These are phyloP conservation scores for Pseudopyricularia javanii DNA, from an alignment of 2,329 filamentous ascomycete species.

Conservation along the genomic window DNA sequence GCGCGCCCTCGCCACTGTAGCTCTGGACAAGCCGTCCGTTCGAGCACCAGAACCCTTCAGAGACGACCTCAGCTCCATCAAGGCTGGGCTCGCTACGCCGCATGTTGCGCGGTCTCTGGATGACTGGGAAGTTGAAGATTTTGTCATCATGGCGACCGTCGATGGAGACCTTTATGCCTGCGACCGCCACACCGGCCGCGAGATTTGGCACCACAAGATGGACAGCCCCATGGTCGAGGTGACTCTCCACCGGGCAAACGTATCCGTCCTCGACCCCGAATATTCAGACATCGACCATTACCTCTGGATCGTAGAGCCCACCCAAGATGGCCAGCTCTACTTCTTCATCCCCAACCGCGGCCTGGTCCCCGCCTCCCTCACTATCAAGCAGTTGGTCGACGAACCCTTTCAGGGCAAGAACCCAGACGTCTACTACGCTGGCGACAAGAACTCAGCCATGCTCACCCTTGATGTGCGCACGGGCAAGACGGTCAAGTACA, in stretches of 20 bases:
- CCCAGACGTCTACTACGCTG: conserved; percentile 75
- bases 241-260: conserved; percentile 62
- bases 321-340: conserved; percentile 74
- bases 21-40: conserved; percentile 81
- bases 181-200: conserved; percentile 73
- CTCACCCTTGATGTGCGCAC: conserved; percentile 82
- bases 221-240: conserved; percentile 87
- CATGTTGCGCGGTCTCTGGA: conserved; percentile 91
- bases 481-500: conserved; percentile 34
- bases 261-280: conserved; percentile 45
- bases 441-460: conserved; percentile 80
- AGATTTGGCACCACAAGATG: conserved; percentile 75
- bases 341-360: conserved; percentile 63
- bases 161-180: conserved; percentile 90
- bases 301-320: conserved; percentile 92
- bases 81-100: conserved; percentile 65
- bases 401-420: conserved; percentile 64
- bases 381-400: conserved; percentile 81
- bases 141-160: conserved; percentile 99
- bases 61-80: conserved; percentile 40
- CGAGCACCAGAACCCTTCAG: conserved; percentile 75
- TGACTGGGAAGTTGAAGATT: conserved; percentile 99
- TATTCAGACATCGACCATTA: conserved; percentile 67
- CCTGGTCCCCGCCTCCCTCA: conserved; percentile 55
- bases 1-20: conserved; percentile 95